Percentiles rank a stretch among this genome's conserved stretches.
Conservation (phyloP, 2,329 filamentous ascomycete species). For the Aspergillus piperis region DNA sequence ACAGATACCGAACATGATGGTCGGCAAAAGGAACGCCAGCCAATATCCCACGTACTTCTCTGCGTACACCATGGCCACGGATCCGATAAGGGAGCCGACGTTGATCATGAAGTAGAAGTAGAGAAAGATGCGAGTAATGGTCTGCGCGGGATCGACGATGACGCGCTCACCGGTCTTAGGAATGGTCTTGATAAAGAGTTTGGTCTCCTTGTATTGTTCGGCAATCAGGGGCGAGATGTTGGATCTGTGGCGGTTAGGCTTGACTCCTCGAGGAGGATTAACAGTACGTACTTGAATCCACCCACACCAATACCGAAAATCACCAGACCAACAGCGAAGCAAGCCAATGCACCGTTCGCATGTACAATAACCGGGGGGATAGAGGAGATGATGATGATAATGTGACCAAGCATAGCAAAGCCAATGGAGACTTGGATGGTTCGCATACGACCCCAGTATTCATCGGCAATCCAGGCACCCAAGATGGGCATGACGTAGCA, state of each 20-base stretch:
- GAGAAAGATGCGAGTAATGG: constrained; percentile 68
- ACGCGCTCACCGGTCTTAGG: constrained; percentile 63
- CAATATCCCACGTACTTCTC: constrained; percentile 77
- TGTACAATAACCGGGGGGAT: constrained; percentile 64
- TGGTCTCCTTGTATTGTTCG: constrained; percentile 65
- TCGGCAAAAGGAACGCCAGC: constrained; percentile 60
- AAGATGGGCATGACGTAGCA: constrained; percentile 62
- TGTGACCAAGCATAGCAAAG: constrained; percentile 67
- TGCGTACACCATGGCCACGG: constrained; percentile 69
- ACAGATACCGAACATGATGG: constrained; percentile 62
- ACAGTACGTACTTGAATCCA: constrained; percentile 65
- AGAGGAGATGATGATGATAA: constrained; percentile 67
- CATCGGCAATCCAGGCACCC: constrained; percentile 67
- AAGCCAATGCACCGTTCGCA: constrained; percentile 59
- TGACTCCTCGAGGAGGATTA: neutral
- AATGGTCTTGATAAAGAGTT: constrained; percentile 57
- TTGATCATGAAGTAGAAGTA: constrained; percentile 75
- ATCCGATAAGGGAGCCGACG: constrained; percentile 62
- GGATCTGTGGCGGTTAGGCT: constrained; percentile 37
- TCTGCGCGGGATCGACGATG: constrained; percentile 69
- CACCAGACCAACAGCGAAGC: constrained; percentile 64
- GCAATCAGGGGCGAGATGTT: constrained; percentile 73
- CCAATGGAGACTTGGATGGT: constrained; percentile 69
- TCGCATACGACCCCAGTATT: constrained; percentile 68
- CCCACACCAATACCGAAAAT: constrained; percentile 73